These are phyloP conservation scores for Populus nigra DNA, from an alignment of 345 rosid species.

Conservation along the genomic window DNA sequence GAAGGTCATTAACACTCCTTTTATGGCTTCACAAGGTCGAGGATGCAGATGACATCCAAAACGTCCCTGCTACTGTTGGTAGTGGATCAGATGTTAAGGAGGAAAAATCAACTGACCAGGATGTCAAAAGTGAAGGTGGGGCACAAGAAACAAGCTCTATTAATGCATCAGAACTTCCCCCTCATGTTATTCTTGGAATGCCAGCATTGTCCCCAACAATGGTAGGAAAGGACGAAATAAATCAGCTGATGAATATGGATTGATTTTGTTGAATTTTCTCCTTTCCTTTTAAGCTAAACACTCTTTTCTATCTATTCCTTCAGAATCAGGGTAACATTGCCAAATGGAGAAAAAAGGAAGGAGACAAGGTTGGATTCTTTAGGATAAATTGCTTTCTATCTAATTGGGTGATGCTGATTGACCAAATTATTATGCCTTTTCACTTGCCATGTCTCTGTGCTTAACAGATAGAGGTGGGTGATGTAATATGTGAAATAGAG, in stretches of 20 bases:
- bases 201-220: slow-evolving; percentile 98
- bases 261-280: slow-evolving; percentile 6
- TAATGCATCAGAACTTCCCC: slow-evolving; percentile 65
- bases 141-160: slow-evolving; percentile 41
- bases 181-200: slow-evolving; percentile 80
- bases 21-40: slow-evolving; percentile 64
- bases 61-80: slow-evolving; percentile 47
- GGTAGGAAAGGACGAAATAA: slow-evolving; percentile 43
- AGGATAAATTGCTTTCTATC: slow-evolving; percentile 7
- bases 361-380: slow-evolving; percentile 74
- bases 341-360: slow-evolving; percentile 92
- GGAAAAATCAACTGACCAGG: slow-evolving; percentile 42
- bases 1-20: slow-evolving; percentile 18
- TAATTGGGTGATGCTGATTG: not conserved
- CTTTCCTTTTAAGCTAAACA: slow-evolving; percentile 14
- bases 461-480: slow-evolving; percentile 94
- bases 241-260: slow-evolving; percentile 17
- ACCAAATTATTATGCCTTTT: slow-evolving; percentile 15
- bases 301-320: slow-evolving; percentile 29
- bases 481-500: slow-evolving; percentile 95
- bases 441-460: slow-evolving; percentile 19
- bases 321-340: slow-evolving; percentile 89
- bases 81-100: slow-evolving; percentile 49
- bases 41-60: slow-evolving; percentile 72
- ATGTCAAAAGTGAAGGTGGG: slow-evolving; percentile 32